Percentiles rank a stretch among this genome's conserved stretches.
Evolutionary conservation across 345 rosid species (phyloP).

Genomic region (Streptanthus diversifolius): DNA sequence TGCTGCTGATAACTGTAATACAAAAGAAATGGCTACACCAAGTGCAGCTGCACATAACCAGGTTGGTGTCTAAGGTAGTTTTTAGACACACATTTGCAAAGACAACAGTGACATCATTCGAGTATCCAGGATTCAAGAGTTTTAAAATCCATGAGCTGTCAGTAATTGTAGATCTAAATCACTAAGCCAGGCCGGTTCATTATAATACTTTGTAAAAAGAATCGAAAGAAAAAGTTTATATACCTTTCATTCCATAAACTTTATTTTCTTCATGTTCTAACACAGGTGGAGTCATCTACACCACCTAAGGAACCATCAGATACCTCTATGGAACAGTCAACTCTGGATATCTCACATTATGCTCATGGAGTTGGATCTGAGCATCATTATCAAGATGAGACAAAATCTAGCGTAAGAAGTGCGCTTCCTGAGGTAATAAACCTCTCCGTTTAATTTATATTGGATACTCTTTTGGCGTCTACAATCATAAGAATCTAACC

Average conservation of each 20-base stretch:
- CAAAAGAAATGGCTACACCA: conserved; percentile 24
- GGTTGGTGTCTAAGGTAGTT: conserved; percentile 35
- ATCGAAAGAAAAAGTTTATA: background rate
- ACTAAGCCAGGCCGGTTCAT: background rate
- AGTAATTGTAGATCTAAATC: background rate
- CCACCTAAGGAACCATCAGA: conserved; percentile 34
- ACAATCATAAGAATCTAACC: conserved; percentile 6
- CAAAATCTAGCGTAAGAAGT: conserved; percentile 42
- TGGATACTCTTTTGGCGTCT: conserved; percentile 8
- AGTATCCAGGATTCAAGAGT: background rate
- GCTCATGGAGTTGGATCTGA: conserved; percentile 36
- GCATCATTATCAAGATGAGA: conserved; percentile 34
- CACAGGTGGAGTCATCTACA: conserved; percentile 16
- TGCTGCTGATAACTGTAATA: conserved; percentile 12
- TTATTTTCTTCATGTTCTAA: conserved; percentile 26
- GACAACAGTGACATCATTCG: background rate
- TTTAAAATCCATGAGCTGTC: background rate
- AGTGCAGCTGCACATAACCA: conserved; percentile 29
- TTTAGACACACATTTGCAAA: background rate
- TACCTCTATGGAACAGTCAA: conserved; percentile 30
- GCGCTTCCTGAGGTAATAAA: conserved; percentile 66
- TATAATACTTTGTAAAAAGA: background rate
- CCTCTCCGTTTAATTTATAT: background rate
- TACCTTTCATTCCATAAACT: background rate
- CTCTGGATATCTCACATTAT: conserved; percentile 30